Conservation (phyloP, 108 stramenopile species). For the Nannochloropsis salina region DNA sequence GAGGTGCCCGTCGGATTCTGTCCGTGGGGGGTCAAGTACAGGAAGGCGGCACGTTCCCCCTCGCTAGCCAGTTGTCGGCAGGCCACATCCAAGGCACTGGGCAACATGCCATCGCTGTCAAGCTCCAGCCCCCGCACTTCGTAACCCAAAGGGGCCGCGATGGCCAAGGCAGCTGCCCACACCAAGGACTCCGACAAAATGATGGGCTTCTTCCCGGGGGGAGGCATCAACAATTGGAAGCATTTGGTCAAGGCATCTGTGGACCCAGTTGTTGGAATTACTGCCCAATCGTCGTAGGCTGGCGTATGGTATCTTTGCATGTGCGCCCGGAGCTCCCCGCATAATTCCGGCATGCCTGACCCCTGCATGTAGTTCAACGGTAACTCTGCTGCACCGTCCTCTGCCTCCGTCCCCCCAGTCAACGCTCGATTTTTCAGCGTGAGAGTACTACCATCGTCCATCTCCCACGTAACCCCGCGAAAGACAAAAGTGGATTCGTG, state of each 20-base stretch:
- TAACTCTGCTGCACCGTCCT: background rate
- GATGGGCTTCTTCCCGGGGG: constrained; percentile 2
- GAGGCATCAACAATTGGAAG: constrained; percentile 23
- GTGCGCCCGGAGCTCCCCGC: background rate
- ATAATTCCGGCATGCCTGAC: background rate
- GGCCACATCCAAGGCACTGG: background rate
- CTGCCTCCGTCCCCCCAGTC: background rate
- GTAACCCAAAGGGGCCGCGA: constrained; percentile 15
- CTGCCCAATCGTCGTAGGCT: background rate
- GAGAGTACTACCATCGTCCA: background rate
- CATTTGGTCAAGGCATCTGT: constrained; percentile 28
- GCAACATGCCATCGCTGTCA: constrained; percentile 31
- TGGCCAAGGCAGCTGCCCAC: constrained; percentile 25
- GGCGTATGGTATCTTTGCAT: constrained; percentile 9
- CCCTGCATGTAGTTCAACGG: constrained; percentile 15
- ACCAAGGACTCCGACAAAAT: constrained; percentile 27
- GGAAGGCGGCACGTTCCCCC: constrained; percentile 1
- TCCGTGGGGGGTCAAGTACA: constrained; percentile 33
- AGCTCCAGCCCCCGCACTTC: background rate
- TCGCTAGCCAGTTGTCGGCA: background rate
- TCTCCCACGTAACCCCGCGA: background rate
- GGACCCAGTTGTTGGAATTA: constrained; percentile 23
- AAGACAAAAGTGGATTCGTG: constrained; percentile 1
- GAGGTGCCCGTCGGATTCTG: constrained; percentile 30
- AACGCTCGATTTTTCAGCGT: background rate